These are phyloP conservation scores for Carpinus viminea DNA, from an alignment of 306 rosid genomes.

Conservation along the genomic window DNA sequence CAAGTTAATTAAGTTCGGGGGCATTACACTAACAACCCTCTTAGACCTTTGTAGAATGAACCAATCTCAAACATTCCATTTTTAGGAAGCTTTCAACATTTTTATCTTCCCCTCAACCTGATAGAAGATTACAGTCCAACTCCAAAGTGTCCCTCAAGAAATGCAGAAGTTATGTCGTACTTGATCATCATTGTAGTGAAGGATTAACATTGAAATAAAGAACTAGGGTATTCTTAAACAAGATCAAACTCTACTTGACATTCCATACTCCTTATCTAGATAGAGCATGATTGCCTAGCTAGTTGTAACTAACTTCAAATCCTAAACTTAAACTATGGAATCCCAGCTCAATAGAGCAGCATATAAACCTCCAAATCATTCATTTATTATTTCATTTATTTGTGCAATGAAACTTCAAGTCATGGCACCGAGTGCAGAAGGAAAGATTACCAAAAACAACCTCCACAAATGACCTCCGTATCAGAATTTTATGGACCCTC, in stretches of 20 bases:
- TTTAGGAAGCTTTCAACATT: background rate
- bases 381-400: background rate
- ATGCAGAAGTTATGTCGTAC: background rate
- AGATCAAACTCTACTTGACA: background rate
- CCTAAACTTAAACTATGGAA: background rate
- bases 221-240: background rate
- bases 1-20: no score
- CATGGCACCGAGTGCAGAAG: background rate
- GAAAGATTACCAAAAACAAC: background rate
- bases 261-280: background rate
- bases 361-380: background rate
- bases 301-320: background rate
- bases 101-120: background rate
- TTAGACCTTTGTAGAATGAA: background rate
- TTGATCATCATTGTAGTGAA: background rate
- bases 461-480: background rate
- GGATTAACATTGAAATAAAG: background rate
- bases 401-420: background rate
- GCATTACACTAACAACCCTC: background rate
- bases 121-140: background rate
- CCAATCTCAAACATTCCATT: background rate
- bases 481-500: no score
- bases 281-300: background rate
- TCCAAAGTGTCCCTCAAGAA: background rate
- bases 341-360: background rate